Conservation (phyloP, 2,329 filamentous ascomycete genomes). For the Sphaceloma murrayae region DNA sequence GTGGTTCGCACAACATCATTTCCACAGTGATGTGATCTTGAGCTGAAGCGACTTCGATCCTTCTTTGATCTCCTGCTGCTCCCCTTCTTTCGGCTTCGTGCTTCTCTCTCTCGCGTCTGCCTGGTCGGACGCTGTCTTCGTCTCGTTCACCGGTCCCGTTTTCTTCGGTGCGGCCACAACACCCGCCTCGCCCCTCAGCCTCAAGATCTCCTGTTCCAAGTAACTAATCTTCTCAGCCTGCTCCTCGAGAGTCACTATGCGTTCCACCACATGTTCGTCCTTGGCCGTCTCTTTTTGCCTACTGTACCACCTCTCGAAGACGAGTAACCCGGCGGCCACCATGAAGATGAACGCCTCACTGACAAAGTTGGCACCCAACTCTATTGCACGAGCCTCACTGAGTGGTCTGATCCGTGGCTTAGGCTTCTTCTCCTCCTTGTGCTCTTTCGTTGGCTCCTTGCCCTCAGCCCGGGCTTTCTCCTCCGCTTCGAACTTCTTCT, state of each 20-base stretch:
- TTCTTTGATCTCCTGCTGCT: conserved; percentile 19
- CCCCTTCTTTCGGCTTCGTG: too few species aligned
- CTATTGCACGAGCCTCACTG: conserved; percentile 58
- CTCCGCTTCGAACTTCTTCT: conserved; percentile 43
- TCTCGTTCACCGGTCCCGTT: too few species aligned
- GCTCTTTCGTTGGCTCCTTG: conserved; percentile 33
- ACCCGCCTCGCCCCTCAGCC: conserved; percentile 28
- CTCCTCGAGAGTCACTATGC: conserved; percentile 49
- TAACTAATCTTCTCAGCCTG: conserved; percentile 10
- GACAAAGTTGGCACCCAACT: conserved; percentile 59
- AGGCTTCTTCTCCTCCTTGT: conserved; percentile 32
- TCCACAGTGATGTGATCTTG: too few species aligned
- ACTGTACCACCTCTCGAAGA: conserved; percentile 53
- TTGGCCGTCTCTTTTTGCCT: conserved; percentile 51
- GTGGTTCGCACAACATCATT: too few species aligned
- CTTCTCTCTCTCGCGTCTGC: conserved; percentile 20
- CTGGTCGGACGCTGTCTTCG: background rate
- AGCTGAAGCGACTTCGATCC: too few species aligned
- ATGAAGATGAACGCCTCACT: conserved; percentile 57
- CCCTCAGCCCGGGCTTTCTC: conserved; percentile 33
- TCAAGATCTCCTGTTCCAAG: conserved; percentile 29
- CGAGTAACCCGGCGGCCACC: conserved; percentile 52
- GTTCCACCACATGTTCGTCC: conserved; percentile 51
- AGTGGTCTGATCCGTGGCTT: conserved; percentile 53
- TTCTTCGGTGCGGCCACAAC: conserved; percentile 30